A percentile compares a stretch with the other conserved stretches of the same genome.
These are phyloP conservation scores for Cyberlindnera subsufficiens DNA, from an alignment of 805 yeast genomes.

Conservation along the genomic window DNA sequence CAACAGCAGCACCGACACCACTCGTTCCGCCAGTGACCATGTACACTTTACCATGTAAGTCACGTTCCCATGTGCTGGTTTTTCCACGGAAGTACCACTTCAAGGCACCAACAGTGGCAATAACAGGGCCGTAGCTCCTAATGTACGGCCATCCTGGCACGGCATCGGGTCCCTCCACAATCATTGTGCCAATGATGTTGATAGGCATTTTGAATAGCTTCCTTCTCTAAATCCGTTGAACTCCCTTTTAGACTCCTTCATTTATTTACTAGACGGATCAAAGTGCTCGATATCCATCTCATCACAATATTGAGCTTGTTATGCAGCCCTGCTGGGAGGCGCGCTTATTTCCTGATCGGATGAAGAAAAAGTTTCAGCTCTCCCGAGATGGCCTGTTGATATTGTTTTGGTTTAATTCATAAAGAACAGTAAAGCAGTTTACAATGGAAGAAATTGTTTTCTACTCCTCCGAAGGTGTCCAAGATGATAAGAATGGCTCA, in stretches of 20 bases:
- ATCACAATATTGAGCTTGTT: too few species aligned
- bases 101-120: slow-evolving; percentile 37
- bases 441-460: slow-evolving; percentile 46
- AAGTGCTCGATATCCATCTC: too few species aligned
- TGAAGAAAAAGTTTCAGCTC: too few species aligned
- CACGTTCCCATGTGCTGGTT: slow-evolving; percentile 85
- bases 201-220: slow-evolving; percentile 59
- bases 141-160: slow-evolving; percentile 71
- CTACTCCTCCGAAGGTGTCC: slow-evolving; percentile 39
- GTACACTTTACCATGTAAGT: slow-evolving; percentile 83
- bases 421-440: background rate
- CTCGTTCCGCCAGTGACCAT: slow-evolving; percentile 91
- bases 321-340: too few species aligned
- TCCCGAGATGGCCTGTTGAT: too few species aligned
- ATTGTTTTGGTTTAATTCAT: too few species aligned
- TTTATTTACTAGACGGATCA: too few species aligned
- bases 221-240: background rate
- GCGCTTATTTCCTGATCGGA: background rate
- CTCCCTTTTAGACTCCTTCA: too few species aligned
- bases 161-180: slow-evolving; percentile 65
- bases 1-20: slow-evolving; percentile 80
- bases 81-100: slow-evolving; percentile 80
- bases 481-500: slow-evolving; percentile 39
- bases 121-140: slow-evolving; percentile 51
- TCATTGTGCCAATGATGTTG: slow-evolving; percentile 64